These are phyloP conservation scores for Citropsis articulata DNA, from an alignment of 345 rosid genomes.

Conservation along the genomic window DNA sequence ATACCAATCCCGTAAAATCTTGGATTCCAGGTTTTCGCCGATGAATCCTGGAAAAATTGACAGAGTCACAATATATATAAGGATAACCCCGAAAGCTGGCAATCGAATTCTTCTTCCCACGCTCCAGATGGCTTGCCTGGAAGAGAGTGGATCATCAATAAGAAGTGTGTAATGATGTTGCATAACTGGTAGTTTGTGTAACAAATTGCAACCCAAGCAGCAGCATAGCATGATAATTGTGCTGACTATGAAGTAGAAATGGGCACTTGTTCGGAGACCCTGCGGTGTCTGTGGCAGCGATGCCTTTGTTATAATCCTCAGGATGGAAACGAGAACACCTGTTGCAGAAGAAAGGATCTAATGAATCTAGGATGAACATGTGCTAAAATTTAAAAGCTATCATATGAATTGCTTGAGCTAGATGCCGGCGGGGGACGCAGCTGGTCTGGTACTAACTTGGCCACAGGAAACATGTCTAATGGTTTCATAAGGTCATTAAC, in stretches of 20 bases:
- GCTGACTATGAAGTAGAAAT: slow-evolving; percentile 75
- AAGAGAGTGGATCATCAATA: slow-evolving; percentile 21
- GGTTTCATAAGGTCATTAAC: background rate
- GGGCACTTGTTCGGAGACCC: slow-evolving; percentile 73
- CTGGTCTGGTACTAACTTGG: background rate
- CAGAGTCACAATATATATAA: slow-evolving; percentile 69
- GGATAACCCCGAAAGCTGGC: slow-evolving; percentile 57
- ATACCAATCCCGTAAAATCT: slow-evolving; percentile 67
- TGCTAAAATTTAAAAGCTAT: background rate
- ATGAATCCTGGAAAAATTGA: slow-evolving; percentile 88
- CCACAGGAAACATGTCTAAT: background rate
- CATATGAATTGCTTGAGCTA: background rate
- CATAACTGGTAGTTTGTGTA: slow-evolving; percentile 73
- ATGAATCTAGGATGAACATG: background rate
- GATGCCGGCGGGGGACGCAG: background rate
- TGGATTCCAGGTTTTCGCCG: slow-evolving; percentile 59
- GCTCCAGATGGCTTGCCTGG: slow-evolving; percentile 39
- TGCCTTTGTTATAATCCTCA: slow-evolving; percentile 83
- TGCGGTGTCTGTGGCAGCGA: slow-evolving; percentile 67
- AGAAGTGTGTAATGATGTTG: slow-evolving; percentile 40
- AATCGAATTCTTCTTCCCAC: slow-evolving; percentile 53
- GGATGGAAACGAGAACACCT: slow-evolving; percentile 73
- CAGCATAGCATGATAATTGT: slow-evolving; percentile 55
- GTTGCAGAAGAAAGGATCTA: slow-evolving; percentile 4
- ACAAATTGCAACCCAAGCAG: slow-evolving; percentile 58